Evolutionary conservation across 495 filamentous ascomycete species (phyloP).

Genomic region (Podospora sp.): DNA sequence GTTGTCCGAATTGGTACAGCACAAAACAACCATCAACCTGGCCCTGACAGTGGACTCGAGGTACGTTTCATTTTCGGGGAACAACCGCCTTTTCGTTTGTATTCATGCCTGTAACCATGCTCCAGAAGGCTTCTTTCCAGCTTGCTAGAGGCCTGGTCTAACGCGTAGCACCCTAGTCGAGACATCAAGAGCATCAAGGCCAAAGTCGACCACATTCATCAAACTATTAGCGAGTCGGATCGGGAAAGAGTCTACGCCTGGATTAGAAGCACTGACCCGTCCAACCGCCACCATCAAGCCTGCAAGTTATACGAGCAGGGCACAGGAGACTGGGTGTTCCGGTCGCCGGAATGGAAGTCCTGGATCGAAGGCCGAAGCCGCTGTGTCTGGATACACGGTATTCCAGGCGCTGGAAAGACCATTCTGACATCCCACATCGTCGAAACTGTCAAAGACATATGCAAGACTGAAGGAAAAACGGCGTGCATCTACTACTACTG

Average conservation of each 20-base stretch:
- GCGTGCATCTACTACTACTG: too few relatives aligned
- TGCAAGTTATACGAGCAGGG: conserved; percentile 26
- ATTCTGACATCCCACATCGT: conserved; percentile 38
- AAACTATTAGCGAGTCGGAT: background rate
- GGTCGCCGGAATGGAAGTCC: conserved; percentile 27
- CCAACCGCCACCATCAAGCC: conserved; percentile 26
- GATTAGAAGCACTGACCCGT: conserved; percentile 20
- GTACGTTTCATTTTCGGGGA: background rate
- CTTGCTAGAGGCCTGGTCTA: too few relatives aligned
- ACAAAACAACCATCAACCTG: conserved; percentile 23
- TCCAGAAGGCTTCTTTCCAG: too few relatives aligned
- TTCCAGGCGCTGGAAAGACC: conserved; percentile 49
- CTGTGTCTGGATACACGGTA: conserved; percentile 45
- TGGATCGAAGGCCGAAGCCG: conserved; percentile 31
- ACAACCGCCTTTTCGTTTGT: background rate
- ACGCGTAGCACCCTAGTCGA: too few relatives aligned
- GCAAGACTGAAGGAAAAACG: too few relatives aligned
- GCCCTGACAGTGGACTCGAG: conserved; percentile 10
- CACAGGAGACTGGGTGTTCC: conserved; percentile 36
- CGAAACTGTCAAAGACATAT: too few relatives aligned
- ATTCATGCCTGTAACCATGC: too few relatives aligned
- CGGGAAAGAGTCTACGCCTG: conserved; percentile 6
- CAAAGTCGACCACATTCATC: too few relatives aligned
- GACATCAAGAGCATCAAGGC: too few relatives aligned
- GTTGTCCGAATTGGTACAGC: conserved; percentile 16